Evolutionary conservation across 1,284 basidiomycete genomes (phyloP).

Genomic region (Flammula alnicola): DNA sequence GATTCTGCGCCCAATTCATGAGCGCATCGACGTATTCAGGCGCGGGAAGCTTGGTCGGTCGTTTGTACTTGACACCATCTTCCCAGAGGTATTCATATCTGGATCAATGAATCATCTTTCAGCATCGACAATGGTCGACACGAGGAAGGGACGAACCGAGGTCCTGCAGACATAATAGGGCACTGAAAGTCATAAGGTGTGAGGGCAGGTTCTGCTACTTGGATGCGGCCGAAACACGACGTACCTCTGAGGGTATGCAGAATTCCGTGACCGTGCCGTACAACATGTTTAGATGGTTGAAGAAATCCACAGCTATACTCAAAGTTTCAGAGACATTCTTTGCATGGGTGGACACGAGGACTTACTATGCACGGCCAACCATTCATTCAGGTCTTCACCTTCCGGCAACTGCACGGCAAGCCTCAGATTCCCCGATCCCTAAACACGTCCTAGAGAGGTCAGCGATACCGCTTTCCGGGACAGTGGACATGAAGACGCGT

Average conservation of each 20-base stretch:
- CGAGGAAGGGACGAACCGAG: constrained; percentile 66
- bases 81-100: constrained; percentile 99
- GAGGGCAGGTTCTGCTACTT: neutral
- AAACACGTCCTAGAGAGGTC: constrained; percentile 15
- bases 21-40: constrained; percentile 98
- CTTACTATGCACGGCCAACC: constrained; percentile 95
- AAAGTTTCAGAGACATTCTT: neutral
- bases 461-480: neutral
- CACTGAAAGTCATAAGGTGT: constrained; percentile 58
- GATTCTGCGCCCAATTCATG: constrained; percentile 97
- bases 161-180: constrained; percentile 98
- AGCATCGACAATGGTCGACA: no score
- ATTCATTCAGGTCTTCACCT: constrained; percentile 94
- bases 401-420: constrained; percentile 91
- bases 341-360: constrained; percentile 7
- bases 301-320: constrained; percentile 88
- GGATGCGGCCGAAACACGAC: constrained; percentile 14
- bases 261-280: constrained; percentile 97
- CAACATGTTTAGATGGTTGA: constrained; percentile 95
- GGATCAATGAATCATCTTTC: neutral
- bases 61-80: constrained; percentile 89
- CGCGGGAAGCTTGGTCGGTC: constrained; percentile 92
- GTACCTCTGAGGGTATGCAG: constrained; percentile 89
- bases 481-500: neutral
- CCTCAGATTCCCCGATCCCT: constrained; percentile 94